Evolutionary conservation across 2,329 filamentous ascomycete genomes (phyloP).

Genomic region (Ophioceras dolichostomum): DNA sequence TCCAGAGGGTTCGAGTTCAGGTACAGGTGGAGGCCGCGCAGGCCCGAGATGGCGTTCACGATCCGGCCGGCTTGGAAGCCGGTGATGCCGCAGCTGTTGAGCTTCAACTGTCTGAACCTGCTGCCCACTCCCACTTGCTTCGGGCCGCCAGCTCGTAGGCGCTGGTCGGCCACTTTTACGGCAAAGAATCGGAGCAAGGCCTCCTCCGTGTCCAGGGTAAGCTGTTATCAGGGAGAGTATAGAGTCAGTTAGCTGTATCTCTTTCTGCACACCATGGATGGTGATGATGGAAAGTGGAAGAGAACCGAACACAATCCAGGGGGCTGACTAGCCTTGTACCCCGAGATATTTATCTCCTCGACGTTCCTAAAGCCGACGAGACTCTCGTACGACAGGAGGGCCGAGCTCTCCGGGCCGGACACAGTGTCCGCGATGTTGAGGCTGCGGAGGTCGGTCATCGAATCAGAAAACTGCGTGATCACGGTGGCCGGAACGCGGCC

Average conservation of each 20-base stretch:
- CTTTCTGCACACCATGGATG: no score
- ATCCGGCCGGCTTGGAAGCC: constrained; percentile 36
- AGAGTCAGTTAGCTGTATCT: no score
- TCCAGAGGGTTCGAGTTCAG: constrained; percentile 42
- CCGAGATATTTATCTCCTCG: constrained; percentile 41
- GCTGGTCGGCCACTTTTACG: neutral
- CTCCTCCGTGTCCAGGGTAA: constrained; percentile 35
- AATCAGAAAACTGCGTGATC: constrained; percentile 28
- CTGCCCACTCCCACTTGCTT: constrained; percentile 11
- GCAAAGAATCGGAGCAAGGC: constrained; percentile 32
- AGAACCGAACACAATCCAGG: constrained; percentile 1
- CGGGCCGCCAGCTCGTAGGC: neutral
- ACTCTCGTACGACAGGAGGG: constrained; percentile 32
- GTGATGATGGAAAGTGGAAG: neutral
- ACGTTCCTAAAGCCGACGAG: constrained; percentile 30
- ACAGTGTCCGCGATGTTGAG: constrained; percentile 39
- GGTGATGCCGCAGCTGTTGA: constrained; percentile 40
- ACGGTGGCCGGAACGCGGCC: constrained; percentile 36
- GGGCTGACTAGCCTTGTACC: constrained; percentile 30
- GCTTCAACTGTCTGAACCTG: constrained; percentile 30
- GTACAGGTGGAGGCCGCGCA: constrained; percentile 32
- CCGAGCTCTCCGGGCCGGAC: constrained; percentile 28
- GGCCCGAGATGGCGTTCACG: constrained; percentile 33
- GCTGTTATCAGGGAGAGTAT: constrained; percentile 15
- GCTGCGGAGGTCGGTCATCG: constrained; percentile 29